phyloP scores from a whole-genome alignment of 192 early-diverging fungal genomes.

The Phlyctochytrium bullatum region DNA sequence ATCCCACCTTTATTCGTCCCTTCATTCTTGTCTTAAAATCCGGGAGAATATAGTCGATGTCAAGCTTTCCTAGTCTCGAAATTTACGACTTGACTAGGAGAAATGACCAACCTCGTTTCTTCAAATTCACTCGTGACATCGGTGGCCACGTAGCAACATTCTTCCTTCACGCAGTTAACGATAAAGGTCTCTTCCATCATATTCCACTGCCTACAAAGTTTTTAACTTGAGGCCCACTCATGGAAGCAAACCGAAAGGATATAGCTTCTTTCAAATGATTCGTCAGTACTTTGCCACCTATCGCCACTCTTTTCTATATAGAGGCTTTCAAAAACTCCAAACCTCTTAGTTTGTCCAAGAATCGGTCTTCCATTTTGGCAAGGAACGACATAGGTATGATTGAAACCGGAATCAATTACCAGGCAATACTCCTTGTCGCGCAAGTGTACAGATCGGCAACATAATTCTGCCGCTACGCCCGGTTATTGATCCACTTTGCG shows the following conservation, averaged over 20 bases:
- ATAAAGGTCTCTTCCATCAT: slow-evolving; percentile 93
- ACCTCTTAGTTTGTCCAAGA: slow-evolving; percentile 55
- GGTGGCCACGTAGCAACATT: slow-evolving; percentile 75
- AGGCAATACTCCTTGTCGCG: slow-evolving; percentile 57
- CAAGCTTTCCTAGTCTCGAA: slow-evolving; percentile 30
- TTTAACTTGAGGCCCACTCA: slow-evolving; percentile 3
- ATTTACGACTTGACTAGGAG: not conserved
- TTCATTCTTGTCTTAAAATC: slow-evolving; percentile 52
- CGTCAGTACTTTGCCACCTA: slow-evolving; percentile 84
- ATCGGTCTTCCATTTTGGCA: slow-evolving; percentile 56
- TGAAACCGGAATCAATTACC: slow-evolving; percentile 78
- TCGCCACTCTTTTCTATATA: slow-evolving; percentile 57
- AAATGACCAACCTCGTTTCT: slow-evolving; percentile 41
- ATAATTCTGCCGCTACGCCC: slow-evolving; percentile 16
- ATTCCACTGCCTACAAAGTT: slow-evolving; percentile 66
- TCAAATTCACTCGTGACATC: slow-evolving; percentile 67
- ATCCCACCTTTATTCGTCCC: slow-evolving; percentile 54
- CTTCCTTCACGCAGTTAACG: slow-evolving; percentile 81
- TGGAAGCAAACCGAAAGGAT: slow-evolving; percentile 66
- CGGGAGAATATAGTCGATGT: slow-evolving; percentile 67
- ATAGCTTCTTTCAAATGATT: slow-evolving; percentile 88
- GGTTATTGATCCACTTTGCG: too few species aligned
- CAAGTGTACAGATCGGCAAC: slow-evolving; percentile 12
- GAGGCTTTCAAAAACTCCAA: not conserved
- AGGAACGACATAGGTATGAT: slow-evolving; percentile 78